Percentiles rank a stretch among this genome's conserved stretches.
These are phyloP conservation scores for Sporothrix euskadiensis DNA, from an alignment of 2,329 filamentous ascomycete genomes.

Conservation along the genomic window DNA sequence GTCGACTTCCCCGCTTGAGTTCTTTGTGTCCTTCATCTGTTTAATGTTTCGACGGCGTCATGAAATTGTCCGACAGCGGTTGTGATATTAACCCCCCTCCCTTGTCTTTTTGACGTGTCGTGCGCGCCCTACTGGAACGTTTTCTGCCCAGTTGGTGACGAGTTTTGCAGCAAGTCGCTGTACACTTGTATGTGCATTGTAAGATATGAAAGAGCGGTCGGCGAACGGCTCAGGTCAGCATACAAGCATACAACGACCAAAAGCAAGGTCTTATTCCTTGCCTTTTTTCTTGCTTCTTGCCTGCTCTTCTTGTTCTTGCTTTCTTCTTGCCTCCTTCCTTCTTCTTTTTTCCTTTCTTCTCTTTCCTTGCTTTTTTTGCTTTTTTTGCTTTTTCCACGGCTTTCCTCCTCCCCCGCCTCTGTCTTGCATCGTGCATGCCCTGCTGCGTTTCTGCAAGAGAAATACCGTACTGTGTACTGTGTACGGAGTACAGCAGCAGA, in stretches of 20 bases:
- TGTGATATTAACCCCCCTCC: background rate
- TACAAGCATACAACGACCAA: background rate
- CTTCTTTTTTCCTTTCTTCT: background rate
- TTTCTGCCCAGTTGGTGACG: background rate
- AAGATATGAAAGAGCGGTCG: slow-evolving; percentile 13
- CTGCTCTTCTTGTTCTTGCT: background rate
- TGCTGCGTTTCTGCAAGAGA: background rate
- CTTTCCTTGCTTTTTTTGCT: background rate
- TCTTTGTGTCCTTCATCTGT: too few species aligned
- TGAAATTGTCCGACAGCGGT: background rate
- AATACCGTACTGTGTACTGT: too few species aligned
- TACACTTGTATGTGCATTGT: background rate
- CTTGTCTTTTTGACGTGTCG: slow-evolving; percentile 2
- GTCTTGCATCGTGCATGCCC: slow-evolving; percentile 14
- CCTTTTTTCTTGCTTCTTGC: background rate
- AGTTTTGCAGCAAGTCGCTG: background rate
- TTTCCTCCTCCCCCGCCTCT: background rate
- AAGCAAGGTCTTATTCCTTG: background rate
- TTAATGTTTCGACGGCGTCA: background rate
- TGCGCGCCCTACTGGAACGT: background rate
- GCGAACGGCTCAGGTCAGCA: background rate
- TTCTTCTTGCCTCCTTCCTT: background rate
- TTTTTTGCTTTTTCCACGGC: background rate
- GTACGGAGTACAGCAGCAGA: background rate
- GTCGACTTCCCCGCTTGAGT: background rate